Percentiles rank a stretch among this genome's conserved stretches.
These are phyloP conservation scores for Bruguiera sexangula DNA, from an alignment of 345 rosid species.

Conservation along the genomic window DNA sequence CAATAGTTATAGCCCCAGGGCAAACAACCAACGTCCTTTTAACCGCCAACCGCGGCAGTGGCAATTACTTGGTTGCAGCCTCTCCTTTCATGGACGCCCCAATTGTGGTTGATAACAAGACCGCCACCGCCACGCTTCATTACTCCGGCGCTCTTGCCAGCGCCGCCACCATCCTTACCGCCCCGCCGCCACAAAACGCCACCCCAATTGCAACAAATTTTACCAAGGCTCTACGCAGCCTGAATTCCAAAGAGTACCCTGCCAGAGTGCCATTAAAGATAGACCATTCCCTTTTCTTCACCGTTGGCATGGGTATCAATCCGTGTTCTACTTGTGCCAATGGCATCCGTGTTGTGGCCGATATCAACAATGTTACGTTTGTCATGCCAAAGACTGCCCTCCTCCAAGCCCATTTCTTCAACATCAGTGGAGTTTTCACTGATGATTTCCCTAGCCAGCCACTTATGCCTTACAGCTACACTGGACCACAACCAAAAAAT, in stretches of 20 bases:
- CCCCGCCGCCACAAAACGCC: conserved; percentile 75
- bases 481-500: conserved; percentile 55
- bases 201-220: conserved; percentile 62
- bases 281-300: conserved; percentile 70
- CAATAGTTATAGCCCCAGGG: conserved; percentile 71
- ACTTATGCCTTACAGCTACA: conserved; percentile 52
- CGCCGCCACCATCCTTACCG: conserved; percentile 42
- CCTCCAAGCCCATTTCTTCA: conserved; percentile 81
- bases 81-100: conserved; percentile 96
- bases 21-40: conserved; percentile 82
- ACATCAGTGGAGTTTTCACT: conserved; percentile 74
- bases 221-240: conserved; percentile 53
- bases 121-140: conserved; percentile 81
- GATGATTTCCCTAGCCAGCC: conserved; percentile 81
- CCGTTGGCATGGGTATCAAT: conserved; percentile 75
- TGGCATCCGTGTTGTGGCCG: conserved; percentile 73
- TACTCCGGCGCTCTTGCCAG: conserved; percentile 69
- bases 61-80: conserved; percentile 67
- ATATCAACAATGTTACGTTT: conserved; percentile 76
- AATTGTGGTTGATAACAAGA: conserved; percentile 65
- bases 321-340: conserved; percentile 73
- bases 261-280: conserved; percentile 66
- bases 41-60: conserved; percentile 47
- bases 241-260: conserved; percentile 75
- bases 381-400: conserved; percentile 73